phyloP scores from a whole-genome alignment of 768 basidiomycete genomes.

The Boletus rubroflammeus region DNA sequence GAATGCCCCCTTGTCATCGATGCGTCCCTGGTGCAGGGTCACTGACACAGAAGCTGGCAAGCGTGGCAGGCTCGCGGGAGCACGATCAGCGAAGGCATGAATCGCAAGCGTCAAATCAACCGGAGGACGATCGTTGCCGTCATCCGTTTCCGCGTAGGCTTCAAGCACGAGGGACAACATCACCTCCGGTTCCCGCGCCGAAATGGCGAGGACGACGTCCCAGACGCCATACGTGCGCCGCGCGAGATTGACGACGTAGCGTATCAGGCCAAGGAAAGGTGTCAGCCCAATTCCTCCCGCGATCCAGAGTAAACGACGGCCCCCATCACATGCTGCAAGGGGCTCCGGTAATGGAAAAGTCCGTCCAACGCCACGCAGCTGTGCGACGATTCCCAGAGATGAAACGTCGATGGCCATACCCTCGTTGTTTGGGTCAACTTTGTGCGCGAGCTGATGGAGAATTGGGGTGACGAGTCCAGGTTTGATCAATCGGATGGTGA shows the following conservation, averaged over 20 bases:
- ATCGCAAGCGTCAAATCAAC: conserved; percentile 17
- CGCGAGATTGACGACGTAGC: conserved; percentile 14
- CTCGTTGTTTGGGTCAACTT: conserved; percentile 6
- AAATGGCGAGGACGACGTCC: conserved; percentile 47
- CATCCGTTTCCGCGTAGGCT: conserved; percentile 18
- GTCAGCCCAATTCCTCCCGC: conserved; percentile 66
- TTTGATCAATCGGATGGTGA: conserved; percentile 55
- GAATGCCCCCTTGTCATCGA: conserved; percentile 17
- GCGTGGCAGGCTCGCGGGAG: neutral
- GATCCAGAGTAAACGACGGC: conserved; percentile 47
- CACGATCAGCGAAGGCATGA: conserved; percentile 13
- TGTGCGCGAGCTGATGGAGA: conserved; percentile 43
- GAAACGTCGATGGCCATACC: conserved; percentile 14
- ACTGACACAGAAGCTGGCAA: conserved; percentile 11
- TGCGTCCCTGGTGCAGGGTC: conserved; percentile 14
- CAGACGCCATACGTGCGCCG: conserved; percentile 19
- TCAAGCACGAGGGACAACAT: conserved; percentile 41
- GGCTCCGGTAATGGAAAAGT: conserved; percentile 35
- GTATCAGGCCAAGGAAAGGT: conserved; percentile 57
- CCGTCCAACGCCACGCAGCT: conserved; percentile 53
- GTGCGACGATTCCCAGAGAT: conserved; percentile 38
- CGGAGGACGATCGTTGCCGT: neutral
- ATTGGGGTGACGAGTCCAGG: conserved; percentile 54
- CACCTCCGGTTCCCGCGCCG: conserved; percentile 53
- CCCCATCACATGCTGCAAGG: conserved; percentile 22